A percentile compares a stretch with the other conserved stretches of the same genome.
Conservation (phyloP, 1,139 yeast genomes). For the Wickerhamiella pararugosa region DNA sequence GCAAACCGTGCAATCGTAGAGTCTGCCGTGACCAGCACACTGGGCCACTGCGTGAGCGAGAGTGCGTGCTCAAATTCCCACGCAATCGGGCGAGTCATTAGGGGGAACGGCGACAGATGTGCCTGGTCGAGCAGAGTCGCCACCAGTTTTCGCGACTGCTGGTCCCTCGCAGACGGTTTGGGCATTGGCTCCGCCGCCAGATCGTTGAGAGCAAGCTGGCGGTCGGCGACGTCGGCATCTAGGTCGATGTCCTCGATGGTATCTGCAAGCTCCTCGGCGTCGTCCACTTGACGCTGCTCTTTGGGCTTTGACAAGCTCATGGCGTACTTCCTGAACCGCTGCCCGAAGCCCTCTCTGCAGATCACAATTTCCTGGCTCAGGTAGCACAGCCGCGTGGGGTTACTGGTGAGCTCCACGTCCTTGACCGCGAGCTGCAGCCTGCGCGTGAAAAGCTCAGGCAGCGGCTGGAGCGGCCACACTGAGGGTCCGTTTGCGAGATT, state of each 20-base stretch:
- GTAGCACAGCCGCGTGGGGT: conserved; percentile 67
- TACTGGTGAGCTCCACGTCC: conserved; percentile 54
- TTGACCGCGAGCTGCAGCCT: conserved; percentile 51
- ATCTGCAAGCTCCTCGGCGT: conserved; percentile 14
- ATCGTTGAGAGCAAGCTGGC: conserved; percentile 5
- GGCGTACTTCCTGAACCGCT: conserved; percentile 55
- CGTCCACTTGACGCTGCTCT: background rate
- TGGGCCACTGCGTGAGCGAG: conserved; percentile 64
- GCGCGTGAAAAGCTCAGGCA: conserved; percentile 58
- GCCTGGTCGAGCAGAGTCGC: conserved; percentile 81
- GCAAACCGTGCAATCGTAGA: conserved; percentile 56
- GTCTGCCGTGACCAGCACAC: conserved; percentile 40
- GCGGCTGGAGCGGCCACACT: conserved; percentile 52
- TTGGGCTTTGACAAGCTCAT: conserved; percentile 29
- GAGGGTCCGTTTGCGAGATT: conserved; percentile 48
- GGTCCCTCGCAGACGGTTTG: background rate
- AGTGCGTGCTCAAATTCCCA: conserved; percentile 60
- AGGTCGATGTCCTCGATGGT: conserved; percentile 11
- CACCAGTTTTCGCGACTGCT: conserved; percentile 58
- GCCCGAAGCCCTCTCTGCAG: conserved; percentile 52
- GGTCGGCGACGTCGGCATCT: conserved; percentile 11
- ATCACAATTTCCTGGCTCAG: conserved; percentile 71
- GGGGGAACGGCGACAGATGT: conserved; percentile 64
- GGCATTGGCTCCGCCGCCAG: background rate
- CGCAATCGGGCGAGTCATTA: conserved; percentile 43